Evolutionary conservation across 1,284 basidiomycete species (phyloP), one percentile per base, ranked within the genome.

Genomic region (Peniophora sp.): DNA sequence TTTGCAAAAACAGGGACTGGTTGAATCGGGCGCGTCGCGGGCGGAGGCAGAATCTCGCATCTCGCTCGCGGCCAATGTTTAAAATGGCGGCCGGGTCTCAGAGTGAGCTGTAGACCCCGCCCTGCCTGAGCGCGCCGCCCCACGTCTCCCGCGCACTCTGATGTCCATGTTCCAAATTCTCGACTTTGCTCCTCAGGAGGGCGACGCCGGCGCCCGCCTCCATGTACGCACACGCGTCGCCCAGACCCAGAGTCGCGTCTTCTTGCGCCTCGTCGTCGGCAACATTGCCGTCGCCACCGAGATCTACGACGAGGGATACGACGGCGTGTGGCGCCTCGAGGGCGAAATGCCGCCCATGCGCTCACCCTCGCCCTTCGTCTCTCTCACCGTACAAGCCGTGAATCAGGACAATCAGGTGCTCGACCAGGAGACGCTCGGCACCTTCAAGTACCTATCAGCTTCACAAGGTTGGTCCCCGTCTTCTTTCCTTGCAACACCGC

Each of bases 261-360:
- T 71, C 55, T 74, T 88, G 45, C 81, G 87, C 48, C 77, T 89
- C 53, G 77, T 88, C 59, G 68, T 89, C 55, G 85, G 81, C 39
- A 64, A 70, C 55, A 75, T 73, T 50, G 74, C 84, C 2, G 72
- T 88, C 36, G 67, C 69, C 27, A 88, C 86, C 0, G 72, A 70
- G 3, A 80, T 87, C 14, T 68, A 69, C 45, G 73, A 77, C 56
- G 59, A 79, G 1, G 69, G 69, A 20, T 61, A 69, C 17, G 63
- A 67, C 9, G 71, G 68, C 54, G 68, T 69, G 27, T 85, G 81
- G 79, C 77, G 82, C 58, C 75, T 87, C 48, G 72, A 78, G 48
- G 81, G 81, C 0, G 60, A 67, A 17, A 73, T 74, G 0, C 84
- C 85, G 9, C 63, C 71, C 53, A 60, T 65, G 49, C 65, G 60